Conservation (phyloP, 441 rosid genomes). For the Euphorbia celastroides region DNA sequence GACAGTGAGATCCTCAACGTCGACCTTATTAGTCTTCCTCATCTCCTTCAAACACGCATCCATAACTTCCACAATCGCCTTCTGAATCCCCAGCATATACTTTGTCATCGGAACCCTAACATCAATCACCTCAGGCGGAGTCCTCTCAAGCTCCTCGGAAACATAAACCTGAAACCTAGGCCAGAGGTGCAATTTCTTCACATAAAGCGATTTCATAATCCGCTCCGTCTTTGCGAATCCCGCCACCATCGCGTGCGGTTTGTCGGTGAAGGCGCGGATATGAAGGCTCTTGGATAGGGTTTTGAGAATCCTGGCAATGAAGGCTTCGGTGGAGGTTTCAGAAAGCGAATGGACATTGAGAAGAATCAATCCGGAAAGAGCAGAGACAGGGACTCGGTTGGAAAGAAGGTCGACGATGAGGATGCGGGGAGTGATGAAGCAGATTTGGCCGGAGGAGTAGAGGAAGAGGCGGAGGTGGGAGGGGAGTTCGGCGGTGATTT, state of each 20-base stretch:
- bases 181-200: constrained; percentile 73
- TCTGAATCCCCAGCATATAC: constrained; percentile 86
- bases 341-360: constrained; percentile 62
- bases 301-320: constrained; percentile 78
- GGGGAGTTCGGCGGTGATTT: constrained; percentile 82
- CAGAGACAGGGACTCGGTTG: constrained; percentile 50
- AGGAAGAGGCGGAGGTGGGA: constrained; percentile 66
- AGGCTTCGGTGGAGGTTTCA: constrained; percentile 85
- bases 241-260: constrained; percentile 79
- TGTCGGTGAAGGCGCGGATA: constrained; percentile 72
- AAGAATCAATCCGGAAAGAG: constrained; percentile 55
- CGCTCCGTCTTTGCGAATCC: constrained; percentile 91
- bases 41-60: constrained; percentile 96
- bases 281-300: constrained; percentile 32
- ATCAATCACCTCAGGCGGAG: constrained; percentile 84
- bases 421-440: constrained; percentile 79
- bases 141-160: constrained; percentile 75
- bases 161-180: constrained; percentile 98
- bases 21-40: constrained; percentile 93
- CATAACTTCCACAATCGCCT: constrained; percentile 82
- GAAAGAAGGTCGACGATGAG: constrained; percentile 84
- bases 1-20: constrained; percentile 90
- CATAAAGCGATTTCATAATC: constrained; percentile 65
- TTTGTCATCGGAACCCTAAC: constrained; percentile 82
- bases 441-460: constrained; percentile 65